phyloP scores from a whole-genome alignment of 345 rosid species.

The Arabidopsis thaliana region TAIR10.1 NC_003071.7:1782501-1783000 shows the following conservation, averaged over 20 bases:
- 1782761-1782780: no score
- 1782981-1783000: no score
- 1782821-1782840: no score
- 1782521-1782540: background rate
- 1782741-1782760: background rate
- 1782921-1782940: no score
- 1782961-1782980: no score
- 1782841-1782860: no score
- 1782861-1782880: no score
- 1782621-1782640: background rate
- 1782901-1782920: no score
- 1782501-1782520: background rate
- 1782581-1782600: background rate
- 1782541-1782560: background rate
- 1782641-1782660: background rate
- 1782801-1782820: no score
- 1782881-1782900: no score
- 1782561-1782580: background rate
- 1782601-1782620: fast-evolving
- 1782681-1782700: background rate
- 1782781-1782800: no score
- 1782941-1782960: no score
- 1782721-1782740: background rate
- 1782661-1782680: background rate
- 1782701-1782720: fast-evolving